These are phyloP conservation scores for Talaromyces proteolyticus DNA, from an alignment of 495 filamentous ascomycete species.

Conservation along the genomic window DNA sequence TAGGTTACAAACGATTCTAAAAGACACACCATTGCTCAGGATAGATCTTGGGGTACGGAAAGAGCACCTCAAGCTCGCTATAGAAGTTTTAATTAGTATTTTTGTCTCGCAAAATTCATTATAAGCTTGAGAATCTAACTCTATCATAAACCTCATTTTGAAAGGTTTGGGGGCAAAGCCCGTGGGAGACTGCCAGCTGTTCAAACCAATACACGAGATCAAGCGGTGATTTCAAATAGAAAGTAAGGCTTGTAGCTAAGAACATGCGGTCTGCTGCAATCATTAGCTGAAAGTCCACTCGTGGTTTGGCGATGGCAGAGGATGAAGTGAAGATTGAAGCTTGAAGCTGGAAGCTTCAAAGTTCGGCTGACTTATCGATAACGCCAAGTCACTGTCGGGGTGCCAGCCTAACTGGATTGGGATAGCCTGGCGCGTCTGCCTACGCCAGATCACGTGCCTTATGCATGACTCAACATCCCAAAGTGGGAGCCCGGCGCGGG, in stretches of 20 bases:
- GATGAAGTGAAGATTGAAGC: background rate
- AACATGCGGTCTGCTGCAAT: too few relatives aligned
- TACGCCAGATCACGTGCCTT: conserved; percentile 35
- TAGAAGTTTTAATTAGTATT: background rate
- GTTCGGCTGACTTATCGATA: background rate
- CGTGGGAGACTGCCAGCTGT: too few relatives aligned
- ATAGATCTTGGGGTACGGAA: conserved; percentile 95
- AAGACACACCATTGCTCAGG: conserved; percentile 82
- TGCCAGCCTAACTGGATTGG: background rate
- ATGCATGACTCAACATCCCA: background rate
- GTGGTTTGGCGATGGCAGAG: background rate
- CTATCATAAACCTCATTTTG: conserved; percentile 96
- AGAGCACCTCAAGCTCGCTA: conserved; percentile 89
- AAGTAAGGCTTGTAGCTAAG: too few relatives aligned
- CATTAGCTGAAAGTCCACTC: background rate
- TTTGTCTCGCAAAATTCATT: conserved; percentile 3
- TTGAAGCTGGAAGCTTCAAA: too few relatives aligned
- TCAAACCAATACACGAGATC: too few relatives aligned
- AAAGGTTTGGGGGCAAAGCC: too few relatives aligned
- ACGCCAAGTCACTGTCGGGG: background rate
- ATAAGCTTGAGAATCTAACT: conserved; percentile 44
- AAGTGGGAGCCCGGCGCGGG: conserved; percentile 6
- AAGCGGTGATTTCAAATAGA: too few relatives aligned
- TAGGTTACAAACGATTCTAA: background rate
- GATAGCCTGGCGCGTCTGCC: background rate